Evolutionary conservation across 2,329 filamentous ascomycete genomes (phyloP).

Genomic region (Paecilomyces sp.): DNA sequence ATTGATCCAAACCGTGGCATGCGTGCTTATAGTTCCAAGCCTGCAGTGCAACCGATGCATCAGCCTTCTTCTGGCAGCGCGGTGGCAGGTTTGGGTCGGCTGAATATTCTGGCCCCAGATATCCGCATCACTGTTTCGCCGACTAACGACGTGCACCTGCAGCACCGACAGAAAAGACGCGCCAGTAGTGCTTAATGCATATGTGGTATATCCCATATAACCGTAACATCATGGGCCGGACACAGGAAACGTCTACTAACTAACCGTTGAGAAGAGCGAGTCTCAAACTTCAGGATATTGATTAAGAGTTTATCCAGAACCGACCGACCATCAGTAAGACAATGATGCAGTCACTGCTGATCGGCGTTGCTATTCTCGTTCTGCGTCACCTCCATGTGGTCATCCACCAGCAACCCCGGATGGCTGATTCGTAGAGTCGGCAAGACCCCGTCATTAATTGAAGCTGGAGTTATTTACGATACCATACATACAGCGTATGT

Average conservation of each 20-base stretch:
- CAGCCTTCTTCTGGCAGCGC: background rate
- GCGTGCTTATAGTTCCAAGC: background rate
- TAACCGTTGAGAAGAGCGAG: too few species aligned
- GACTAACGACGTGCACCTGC: too few species aligned
- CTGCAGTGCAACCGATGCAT: background rate
- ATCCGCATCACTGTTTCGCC: too few species aligned
- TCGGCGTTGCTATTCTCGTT: background rate
- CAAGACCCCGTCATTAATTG: constrained; percentile 1
- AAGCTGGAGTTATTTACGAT: constrained; percentile 2
- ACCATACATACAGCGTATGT: constrained; percentile 2
- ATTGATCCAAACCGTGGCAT: background rate
- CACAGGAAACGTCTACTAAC: too few species aligned
- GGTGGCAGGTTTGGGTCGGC: background rate
- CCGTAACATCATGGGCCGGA: too few species aligned
- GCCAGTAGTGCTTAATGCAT: too few species aligned
- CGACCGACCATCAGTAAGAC: background rate
- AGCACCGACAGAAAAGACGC: too few species aligned
- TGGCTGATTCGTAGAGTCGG: background rate
- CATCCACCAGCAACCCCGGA: background rate
- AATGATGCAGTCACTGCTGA: background rate
- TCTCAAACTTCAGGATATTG: background rate
- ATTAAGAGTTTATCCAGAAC: background rate
- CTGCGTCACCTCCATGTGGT: background rate
- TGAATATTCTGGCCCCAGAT: background rate
- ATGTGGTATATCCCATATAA: too few species aligned